Base-by-base conservation (phyloP, 2,329 filamentous ascomycete genomes). In the Neopestalotiopsis sp. region DNA sequence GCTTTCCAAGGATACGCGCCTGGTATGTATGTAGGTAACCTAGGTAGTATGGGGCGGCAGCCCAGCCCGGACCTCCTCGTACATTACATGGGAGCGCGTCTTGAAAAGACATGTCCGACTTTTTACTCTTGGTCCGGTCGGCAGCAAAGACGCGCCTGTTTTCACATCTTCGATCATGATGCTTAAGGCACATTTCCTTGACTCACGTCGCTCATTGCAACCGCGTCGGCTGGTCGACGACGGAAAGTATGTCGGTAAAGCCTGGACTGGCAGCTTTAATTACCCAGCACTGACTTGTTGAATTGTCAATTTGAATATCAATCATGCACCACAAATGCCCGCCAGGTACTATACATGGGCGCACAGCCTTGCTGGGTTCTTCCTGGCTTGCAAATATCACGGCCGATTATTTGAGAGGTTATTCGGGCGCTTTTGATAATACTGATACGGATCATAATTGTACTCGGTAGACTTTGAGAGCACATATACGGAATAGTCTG, bases 31-130 rank as follows among this genome's bases (percentile, higher is more conserved):
- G 24, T 28, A 28, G 24, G 24, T 28, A 24, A 24, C 17, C 7
- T 52, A 17, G 42, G 45, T 52, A 12, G 57, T 59, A 30, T 59
- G 30, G 57, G 24, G 17, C 24, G 24, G 24, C 24, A 28, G 24
- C 24, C 24, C 57, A 59, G 13, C n/a, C 10, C 24, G 20, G 57
- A 24, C 13, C 30, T 59, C 45, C 45, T 56, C 30, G 30, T 59
- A 14, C 30, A 24, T 38, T 28, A 38, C 34, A 38, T 38, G 34
- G 34, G 57, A 59, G 57, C 57, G 57, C 57, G 57, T 59, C 17
- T 7, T 52, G 12, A 30, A 59, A 59, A 30, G 24, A 59, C 57
- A 59, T 59, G 57, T 59, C 20, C 57, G 57, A 59, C 57, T 59
- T 59, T 59, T 28, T 52, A n/a, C 45, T 17, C 45, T 52, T 24